Conservation (phyloP, 2,329 filamentous ascomycete genomes). For the Pseudogymnoascus sp. region DNA sequence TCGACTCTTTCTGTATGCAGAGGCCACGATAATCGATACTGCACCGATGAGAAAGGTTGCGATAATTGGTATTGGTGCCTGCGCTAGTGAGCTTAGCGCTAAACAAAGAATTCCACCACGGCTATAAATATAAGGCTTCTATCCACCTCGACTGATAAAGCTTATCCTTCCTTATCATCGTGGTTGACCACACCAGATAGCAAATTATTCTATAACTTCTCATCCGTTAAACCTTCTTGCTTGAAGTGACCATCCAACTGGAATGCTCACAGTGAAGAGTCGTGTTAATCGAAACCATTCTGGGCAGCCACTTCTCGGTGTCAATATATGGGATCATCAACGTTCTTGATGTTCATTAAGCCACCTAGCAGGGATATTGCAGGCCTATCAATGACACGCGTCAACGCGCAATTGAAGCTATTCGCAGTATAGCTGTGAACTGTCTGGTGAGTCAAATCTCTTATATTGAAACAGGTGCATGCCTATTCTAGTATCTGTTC, state of each 20-base stretch:
- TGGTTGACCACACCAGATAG: not conserved
- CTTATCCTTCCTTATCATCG: not conserved
- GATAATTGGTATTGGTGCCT: not conserved
- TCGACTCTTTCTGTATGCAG: no score
- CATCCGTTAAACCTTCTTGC: not conserved
- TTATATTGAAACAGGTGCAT: not conserved
- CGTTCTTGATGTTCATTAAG: not conserved
- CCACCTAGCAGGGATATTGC: not conserved
- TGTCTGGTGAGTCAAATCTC: not conserved
- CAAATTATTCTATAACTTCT: not conserved
- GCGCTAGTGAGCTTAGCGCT: not conserved
- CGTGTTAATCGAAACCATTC: not conserved
- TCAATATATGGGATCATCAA: not conserved
- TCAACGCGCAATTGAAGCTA: not conserved
- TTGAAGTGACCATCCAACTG: not conserved
- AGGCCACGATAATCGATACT: no score
- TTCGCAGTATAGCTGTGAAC: not conserved
- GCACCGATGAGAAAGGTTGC: no score
- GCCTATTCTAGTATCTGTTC: not conserved
- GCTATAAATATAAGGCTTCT: not conserved
- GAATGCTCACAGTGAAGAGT: not conserved
- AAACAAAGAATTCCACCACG: not conserved
- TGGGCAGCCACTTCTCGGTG: not conserved
- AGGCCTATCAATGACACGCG: not conserved
- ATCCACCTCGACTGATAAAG: not conserved